Evolutionary conservation across 441 rosid species (phyloP).

Genomic region (California macrophylla): DNA sequence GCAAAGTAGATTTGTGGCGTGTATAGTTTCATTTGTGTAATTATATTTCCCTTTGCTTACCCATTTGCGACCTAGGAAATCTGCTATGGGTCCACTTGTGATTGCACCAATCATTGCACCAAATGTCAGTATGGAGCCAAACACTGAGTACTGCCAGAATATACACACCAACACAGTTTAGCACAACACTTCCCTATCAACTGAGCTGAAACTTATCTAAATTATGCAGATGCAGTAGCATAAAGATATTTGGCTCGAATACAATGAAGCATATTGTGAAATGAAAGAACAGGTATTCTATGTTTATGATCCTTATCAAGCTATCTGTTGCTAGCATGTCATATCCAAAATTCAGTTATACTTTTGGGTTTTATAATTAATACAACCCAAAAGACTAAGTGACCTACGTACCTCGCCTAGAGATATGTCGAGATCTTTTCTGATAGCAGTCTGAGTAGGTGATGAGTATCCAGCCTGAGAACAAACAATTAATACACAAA

Average conservation of each 20-base stretch:
- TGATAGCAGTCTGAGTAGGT: slow-evolving; percentile 68
- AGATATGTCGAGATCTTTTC: slow-evolving; percentile 51
- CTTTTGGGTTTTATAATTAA: not conserved
- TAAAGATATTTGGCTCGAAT: no score
- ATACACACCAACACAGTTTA: slow-evolving; percentile 8
- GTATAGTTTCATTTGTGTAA: not conserved
- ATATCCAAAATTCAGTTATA: not conserved
- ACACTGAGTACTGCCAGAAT: slow-evolving; percentile 58
- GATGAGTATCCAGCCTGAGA: slow-evolving; percentile 89
- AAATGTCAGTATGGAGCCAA: slow-evolving; percentile 81
- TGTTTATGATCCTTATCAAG: not conserved
- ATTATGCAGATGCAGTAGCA: not conserved
- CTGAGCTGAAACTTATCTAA: not conserved
- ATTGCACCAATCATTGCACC: slow-evolving; percentile 98
- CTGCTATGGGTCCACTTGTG: slow-evolving; percentile 76
- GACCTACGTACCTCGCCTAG: slow-evolving; percentile 47
- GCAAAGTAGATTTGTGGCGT: not conserved
- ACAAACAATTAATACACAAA: slow-evolving; percentile 9
- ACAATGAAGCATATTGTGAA: not conserved
- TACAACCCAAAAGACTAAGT: not conserved
- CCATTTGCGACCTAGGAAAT: slow-evolving; percentile 75
- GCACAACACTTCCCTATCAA: not conserved
- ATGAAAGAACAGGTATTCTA: not conserved
- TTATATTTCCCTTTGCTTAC: slow-evolving; percentile 28
- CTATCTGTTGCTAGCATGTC: not conserved